Evolutionary conservation across 495 filamentous ascomycete genomes (phyloP).

Genomic region (Astrocystis sublimbata): DNA sequence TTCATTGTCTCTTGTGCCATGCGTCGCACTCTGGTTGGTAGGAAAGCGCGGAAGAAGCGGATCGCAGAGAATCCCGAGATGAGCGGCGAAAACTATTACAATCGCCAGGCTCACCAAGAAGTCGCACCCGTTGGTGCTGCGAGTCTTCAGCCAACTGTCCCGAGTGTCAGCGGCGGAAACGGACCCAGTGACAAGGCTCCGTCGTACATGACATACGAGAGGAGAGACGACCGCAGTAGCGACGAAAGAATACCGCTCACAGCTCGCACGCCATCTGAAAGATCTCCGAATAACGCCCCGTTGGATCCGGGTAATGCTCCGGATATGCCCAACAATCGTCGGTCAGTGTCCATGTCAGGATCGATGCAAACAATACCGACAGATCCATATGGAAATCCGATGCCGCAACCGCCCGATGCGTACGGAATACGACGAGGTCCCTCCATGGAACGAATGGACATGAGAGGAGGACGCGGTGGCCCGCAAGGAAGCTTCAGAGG

Average conservation of each 20-base stretch:
- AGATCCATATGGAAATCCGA: constrained; percentile 71
- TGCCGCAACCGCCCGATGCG: constrained; percentile 49
- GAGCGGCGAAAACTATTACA: constrained; percentile 91
- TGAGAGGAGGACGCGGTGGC: constrained; percentile 52
- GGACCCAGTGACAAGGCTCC: constrained; percentile 60
- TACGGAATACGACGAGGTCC: constrained; percentile 60
- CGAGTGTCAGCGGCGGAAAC: constrained; percentile 54
- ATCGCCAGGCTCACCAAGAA: constrained; percentile 60
- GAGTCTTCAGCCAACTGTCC: constrained; percentile 55
- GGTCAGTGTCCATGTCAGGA: constrained; percentile 26
- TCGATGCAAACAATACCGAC: constrained; percentile 44
- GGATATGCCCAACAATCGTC: constrained; percentile 29
- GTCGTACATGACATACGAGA: constrained; percentile 79
- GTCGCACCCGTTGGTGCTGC: constrained; percentile 41
- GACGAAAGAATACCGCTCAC: constrained; percentile 89
- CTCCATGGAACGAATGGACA: constrained; percentile 61
- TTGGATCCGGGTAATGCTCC: constrained; percentile 41
- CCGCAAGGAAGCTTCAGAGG: constrained; percentile 54
- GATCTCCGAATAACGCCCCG: constrained; percentile 41
- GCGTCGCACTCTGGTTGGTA: constrained; percentile 87
- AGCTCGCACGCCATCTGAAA: constrained; percentile 53
- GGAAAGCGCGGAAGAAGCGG: constrained; percentile 86
- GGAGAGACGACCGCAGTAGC: constrained; percentile 57
- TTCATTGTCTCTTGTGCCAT: constrained; percentile 94
- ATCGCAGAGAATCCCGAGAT: constrained; percentile 93